phyloP scores from a whole-genome alignment of 176 grass and related monocot species.

The Carex kokanica region DNA sequence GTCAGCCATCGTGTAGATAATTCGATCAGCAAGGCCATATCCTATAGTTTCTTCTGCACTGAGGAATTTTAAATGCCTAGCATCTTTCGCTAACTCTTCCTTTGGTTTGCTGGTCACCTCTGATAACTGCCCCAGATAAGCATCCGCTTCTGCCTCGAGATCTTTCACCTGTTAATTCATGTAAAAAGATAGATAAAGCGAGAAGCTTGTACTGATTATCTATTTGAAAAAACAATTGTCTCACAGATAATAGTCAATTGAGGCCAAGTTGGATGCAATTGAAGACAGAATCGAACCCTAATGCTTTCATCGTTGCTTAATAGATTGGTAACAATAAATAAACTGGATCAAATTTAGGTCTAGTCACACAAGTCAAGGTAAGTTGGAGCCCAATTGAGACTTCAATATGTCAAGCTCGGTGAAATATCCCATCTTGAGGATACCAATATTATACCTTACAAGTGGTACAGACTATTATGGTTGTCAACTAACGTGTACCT shows the following conservation, averaged over 20 bases:
- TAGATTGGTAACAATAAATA: neutral
- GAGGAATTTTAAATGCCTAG: conserved; percentile 63
- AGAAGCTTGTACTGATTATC: neutral
- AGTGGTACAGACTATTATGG: neutral
- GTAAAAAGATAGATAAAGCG: neutral
- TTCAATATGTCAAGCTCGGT: neutral
- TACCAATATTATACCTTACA: neutral
- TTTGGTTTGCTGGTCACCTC: conserved; percentile 59
- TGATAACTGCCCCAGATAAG: conserved; percentile 57
- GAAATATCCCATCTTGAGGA: neutral
- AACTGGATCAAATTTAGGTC: neutral
- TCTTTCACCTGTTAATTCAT: conserved; percentile 61
- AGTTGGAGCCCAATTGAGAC: neutral
- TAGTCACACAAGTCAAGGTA: neutral
- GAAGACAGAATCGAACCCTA: neutral
- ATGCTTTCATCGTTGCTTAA: neutral
- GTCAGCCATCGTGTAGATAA: conserved; percentile 57
- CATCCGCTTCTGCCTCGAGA: conserved; percentile 70
- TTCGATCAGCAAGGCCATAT: conserved; percentile 78
- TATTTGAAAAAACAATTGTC: neutral
- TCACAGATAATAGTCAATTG: neutral
- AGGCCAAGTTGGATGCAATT: neutral
- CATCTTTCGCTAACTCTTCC: conserved; percentile 71
- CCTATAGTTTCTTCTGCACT: conserved; percentile 64
- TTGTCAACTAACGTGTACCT: neutral